Percentiles rank a stretch among this genome's conserved stretches.
These are phyloP conservation scores for Neonectria coccinea DNA, from an alignment of 2,329 filamentous ascomycete species.

Conservation along the genomic window DNA sequence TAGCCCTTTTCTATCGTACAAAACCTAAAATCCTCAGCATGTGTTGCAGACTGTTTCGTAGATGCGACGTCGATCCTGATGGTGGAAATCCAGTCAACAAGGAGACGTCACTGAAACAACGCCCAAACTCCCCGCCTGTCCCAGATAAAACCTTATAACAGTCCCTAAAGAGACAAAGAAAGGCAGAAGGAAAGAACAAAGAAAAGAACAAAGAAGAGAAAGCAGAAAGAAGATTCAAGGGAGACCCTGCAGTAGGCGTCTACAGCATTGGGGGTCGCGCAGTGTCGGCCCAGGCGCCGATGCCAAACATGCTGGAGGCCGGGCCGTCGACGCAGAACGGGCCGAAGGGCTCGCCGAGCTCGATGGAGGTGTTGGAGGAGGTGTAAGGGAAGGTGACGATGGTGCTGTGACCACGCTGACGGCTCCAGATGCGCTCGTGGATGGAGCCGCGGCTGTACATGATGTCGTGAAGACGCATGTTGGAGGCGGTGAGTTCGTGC, in stretches of 20 bases:
- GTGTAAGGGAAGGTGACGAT: constrained; percentile 24
- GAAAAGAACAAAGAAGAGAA: neutral
- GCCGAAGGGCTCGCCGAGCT: constrained; percentile 25
- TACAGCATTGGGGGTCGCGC: constrained; percentile 23
- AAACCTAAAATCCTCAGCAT: constrained; percentile 1
- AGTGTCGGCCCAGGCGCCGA: constrained; percentile 41
- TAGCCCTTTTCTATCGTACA: constrained; percentile 5
- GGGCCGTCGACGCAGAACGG: constrained; percentile 19
- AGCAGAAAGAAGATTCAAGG: neutral
- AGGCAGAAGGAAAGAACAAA: neutral
- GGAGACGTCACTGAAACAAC: neutral
- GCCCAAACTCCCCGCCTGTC: neutral
- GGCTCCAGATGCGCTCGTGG: constrained; percentile 13
- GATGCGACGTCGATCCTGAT: neutral
- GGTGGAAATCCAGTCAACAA: neutral
- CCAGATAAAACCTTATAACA: neutral
- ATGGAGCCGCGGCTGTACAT: neutral
- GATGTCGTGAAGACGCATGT: constrained; percentile 9
- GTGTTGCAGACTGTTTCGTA: neutral
- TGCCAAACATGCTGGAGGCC: constrained; percentile 31
- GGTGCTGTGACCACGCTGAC: constrained; percentile 14
- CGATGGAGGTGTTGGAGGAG: constrained; percentile 29
- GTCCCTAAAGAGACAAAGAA: neutral
- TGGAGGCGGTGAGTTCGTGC: constrained; percentile 9
- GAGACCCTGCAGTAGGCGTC: neutral